Base-by-base conservation (phyloP, 2,329 filamentous ascomycete genomes). In the Clonostachys sp. region DNA sequence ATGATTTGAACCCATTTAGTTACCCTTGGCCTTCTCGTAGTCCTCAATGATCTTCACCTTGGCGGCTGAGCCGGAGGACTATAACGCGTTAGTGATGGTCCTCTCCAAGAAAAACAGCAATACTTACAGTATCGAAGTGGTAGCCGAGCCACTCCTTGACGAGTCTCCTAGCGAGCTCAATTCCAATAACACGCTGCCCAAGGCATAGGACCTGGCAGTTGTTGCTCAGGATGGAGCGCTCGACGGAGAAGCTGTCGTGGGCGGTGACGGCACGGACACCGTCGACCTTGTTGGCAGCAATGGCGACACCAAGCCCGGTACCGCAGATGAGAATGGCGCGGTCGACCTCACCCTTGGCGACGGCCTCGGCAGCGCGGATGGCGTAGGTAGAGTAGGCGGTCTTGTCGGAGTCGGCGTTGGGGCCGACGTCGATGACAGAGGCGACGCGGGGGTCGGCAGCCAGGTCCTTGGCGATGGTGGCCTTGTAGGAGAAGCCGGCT, bases 151-250 rank as follows among this genome's bases (percentile, higher is more conserved):
- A 95, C 73, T 95, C 89, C 62, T 77, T 83, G 1, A 83, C 89
- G 55, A 95, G 64, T 57, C 88, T 74, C 57, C 89, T 78, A 36
- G 89, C 89, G 38, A 95, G 67, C 70, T 95, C 89, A 41, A 94
- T 64, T 0, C 89, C 89, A 42, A 95, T 80, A 0, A 95, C 89
- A 17, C 89, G 73, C 76, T 94, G 86, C 0, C 89, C 89, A 74
- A 95, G 84, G 63, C 89, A 95, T 51, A 95, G 70, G 24, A 95
- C 88, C 68, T 95, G 89, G 4, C 89, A 88, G 63, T 95, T 85
- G 65, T 94, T 95, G 70, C 86, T 90, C 58, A 92, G 68, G 9
- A 95, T 79, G n/a, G 86, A 83, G 44, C 89, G 73, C 75, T 95
- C 89, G 6, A 95, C 88, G 46, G 79, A 85, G 73, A 91, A 95